Percentiles rank a stretch among this genome's conserved stretches.
Evolutionary conservation across 1,284 basidiomycete genomes (phyloP).

Genomic region (Sporisorium exsertum): DNA sequence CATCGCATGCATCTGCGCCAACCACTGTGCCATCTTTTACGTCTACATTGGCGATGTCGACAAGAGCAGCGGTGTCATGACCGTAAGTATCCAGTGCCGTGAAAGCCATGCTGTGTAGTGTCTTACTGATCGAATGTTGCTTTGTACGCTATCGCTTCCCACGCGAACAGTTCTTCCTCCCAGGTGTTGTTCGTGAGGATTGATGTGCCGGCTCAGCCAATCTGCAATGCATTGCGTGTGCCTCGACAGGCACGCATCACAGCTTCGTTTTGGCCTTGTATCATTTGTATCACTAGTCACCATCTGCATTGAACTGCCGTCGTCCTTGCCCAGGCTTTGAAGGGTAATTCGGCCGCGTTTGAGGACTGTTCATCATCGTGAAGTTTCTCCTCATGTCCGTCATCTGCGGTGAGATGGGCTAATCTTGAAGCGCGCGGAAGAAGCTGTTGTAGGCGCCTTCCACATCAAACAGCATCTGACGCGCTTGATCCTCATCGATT

Average conservation of each 20-base stretch:
- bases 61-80: constrained; percentile 57
- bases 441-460: constrained; percentile 97
- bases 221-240: constrained; percentile 14
- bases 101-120: not conserved
- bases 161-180: constrained; percentile 44
- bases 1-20: constrained; percentile 66
- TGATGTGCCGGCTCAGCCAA: constrained; percentile 5
- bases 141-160: not conserved
- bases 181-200: constrained; percentile 50
- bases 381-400: not conserved
- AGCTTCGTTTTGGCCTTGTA: not conserved
- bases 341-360: not conserved
- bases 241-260: constrained; percentile 6
- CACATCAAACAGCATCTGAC: constrained; percentile 96
- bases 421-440: constrained; percentile 80
- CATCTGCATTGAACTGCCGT: not conserved
- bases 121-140: not conserved
- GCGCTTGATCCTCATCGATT: constrained; percentile 91
- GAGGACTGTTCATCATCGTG: not conserved
- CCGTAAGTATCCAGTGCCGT: constrained; percentile 23
- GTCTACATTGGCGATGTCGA: constrained; percentile 67
- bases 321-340: not conserved
- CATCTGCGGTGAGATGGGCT: not conserved
- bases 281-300: constrained; percentile 10
- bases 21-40: constrained; percentile 69